Percentiles rank a stretch among this genome's conserved stretches.
These are phyloP conservation scores for Lecanicillium sp. DNA, from an alignment of 2,329 filamentous ascomycete genomes.

Conservation along the genomic window DNA sequence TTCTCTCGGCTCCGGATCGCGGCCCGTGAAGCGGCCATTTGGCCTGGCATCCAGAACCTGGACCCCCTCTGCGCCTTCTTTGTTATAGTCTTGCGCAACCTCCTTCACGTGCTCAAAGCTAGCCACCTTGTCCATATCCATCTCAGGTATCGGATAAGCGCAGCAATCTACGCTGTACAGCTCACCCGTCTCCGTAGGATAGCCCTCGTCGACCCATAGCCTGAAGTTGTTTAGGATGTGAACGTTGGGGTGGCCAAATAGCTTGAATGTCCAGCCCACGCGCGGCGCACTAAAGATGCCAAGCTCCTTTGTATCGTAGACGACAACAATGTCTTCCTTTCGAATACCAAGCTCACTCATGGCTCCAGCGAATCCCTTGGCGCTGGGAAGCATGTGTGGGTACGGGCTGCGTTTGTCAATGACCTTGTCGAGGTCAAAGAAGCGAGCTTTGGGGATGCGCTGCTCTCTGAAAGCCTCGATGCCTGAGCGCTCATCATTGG, in stretches of 20 bases:
- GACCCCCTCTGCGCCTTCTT: slow-evolving; percentile 73
- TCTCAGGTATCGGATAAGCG: slow-evolving; percentile 54
- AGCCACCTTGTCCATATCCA: slow-evolving; percentile 57
- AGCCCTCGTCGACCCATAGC: slow-evolving; percentile 79
- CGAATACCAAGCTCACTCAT: slow-evolving; percentile 86
- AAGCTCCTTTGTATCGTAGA: slow-evolving; percentile 86
- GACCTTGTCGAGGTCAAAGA: slow-evolving; percentile 92
- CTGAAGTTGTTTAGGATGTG: slow-evolving; percentile 94
- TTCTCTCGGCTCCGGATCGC: slow-evolving; percentile 75
- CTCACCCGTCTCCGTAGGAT: slow-evolving; percentile 73
- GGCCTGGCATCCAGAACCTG: slow-evolving; percentile 87
- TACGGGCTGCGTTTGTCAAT: slow-evolving; percentile 84
- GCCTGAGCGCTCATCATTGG: slow-evolving; percentile 79
- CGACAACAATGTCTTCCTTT: slow-evolving; percentile 80
- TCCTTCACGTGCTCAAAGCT: slow-evolving; percentile 77
- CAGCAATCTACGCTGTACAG: slow-evolving; percentile 59
- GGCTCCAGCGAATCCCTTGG: slow-evolving; percentile 72
- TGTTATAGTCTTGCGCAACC: slow-evolving; percentile 66
- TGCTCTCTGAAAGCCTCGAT: slow-evolving; percentile 71
- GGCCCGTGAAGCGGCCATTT: slow-evolving; percentile 70
- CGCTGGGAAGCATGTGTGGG: slow-evolving; percentile 88
- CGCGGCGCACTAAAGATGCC: slow-evolving; percentile 92
- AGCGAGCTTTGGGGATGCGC: slow-evolving; percentile 82
- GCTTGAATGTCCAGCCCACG: slow-evolving; percentile 85
- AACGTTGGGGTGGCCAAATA: slow-evolving; percentile 83